Evolutionary conservation across 192 early-diverging fungal genomes (phyloP), one percentile per base, ranked within the genome.

Genomic region (Coemansia sp.): DNA sequence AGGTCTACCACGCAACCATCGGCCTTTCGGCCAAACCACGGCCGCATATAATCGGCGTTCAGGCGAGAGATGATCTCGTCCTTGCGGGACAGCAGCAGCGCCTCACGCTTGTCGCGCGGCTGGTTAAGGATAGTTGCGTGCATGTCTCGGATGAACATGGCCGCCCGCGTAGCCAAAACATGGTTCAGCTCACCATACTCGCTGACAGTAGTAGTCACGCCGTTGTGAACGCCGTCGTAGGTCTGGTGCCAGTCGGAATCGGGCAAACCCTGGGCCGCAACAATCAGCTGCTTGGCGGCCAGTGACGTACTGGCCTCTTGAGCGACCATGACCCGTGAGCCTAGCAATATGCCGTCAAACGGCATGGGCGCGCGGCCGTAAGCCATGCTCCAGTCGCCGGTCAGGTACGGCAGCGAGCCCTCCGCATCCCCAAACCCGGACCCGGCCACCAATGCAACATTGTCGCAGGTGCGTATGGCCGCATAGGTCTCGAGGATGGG

Each of bases 151-250:
- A 86, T 85, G 29, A 94, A 75, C 38, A 63, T 53, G 17, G 85
- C 79, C 46, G 88, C 91, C 16, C 86, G 85, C 37, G 86, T 95
- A n/a, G 87, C 88, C 41, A 98, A 72, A 57, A 88, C 85, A 77
- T 98, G 92, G 60, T 92, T 95, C 22, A 87, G 86, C 62, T 98
- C 92, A 25, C 92, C 94, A 27, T 92, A 75, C 60, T 95, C 92
- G 28, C 90, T 94, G 38, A 80, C 83, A 35, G 89, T 73, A 6
- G 92, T 91, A 34, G 89, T 79, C 33, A 98, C 80, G 40, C 90
- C 90, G 34, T 89, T 87, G 31, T 75, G 70, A 3, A 77, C 79
- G 3, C 82, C 80, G 47, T 80, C 80, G 67, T 88, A 91, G 13
- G 92, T 90, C 50, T 82, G 76, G 46, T 88, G 82, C 94, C 94